A percentile compares a stretch with the other conserved stretches of the same genome.
These are phyloP conservation scores for Sporothrix globosa DNA, from an alignment of 2,329 filamentous ascomycete species.

Conservation along the genomic window DNA sequence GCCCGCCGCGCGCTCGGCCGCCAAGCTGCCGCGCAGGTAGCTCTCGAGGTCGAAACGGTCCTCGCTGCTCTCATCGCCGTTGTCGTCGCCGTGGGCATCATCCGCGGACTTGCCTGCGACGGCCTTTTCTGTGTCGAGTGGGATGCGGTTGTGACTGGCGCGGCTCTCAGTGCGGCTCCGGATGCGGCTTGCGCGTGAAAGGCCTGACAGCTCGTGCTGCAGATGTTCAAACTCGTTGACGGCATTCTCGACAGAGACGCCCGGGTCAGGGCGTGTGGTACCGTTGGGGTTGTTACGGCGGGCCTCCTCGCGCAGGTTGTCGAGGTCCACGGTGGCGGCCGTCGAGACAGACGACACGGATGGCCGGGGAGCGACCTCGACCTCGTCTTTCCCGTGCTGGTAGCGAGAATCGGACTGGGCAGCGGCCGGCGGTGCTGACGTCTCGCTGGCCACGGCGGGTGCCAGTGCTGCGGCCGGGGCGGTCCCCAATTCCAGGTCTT, in stretches of 20 bases:
- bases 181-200: conserved; percentile 57
- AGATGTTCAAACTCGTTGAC: conserved; percentile 72
- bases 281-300: conserved; percentile 55
- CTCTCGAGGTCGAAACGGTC: conserved; percentile 75
- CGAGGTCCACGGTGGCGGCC: conserved; percentile 41
- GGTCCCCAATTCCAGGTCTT: conserved; percentile 36
- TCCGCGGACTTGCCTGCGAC: neutral
- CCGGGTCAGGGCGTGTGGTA: conserved; percentile 47
- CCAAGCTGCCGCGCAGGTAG: conserved; percentile 70
- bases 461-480: conserved; percentile 3
- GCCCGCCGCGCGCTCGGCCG: conserved; percentile 73
- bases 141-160: conserved; percentile 45
- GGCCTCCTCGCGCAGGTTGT: conserved; percentile 48
- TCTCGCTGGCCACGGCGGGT: conserved; percentile 2
- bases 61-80: conserved; percentile 47
- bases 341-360: conserved; percentile 36
- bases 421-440: neutral
- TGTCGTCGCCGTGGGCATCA: conserved; percentile 40
- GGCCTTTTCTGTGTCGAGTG: conserved; percentile 63
- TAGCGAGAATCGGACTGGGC: conserved; percentile 27
- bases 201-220: conserved; percentile 61
- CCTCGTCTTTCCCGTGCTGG: conserved; percentile 34
- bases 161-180: conserved; percentile 50
- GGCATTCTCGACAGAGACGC: conserved; percentile 68
- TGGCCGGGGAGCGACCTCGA: conserved; percentile 34